Conservation (phyloP, 768 basidiomycete genomes). For the Suillus paluster region DNA sequence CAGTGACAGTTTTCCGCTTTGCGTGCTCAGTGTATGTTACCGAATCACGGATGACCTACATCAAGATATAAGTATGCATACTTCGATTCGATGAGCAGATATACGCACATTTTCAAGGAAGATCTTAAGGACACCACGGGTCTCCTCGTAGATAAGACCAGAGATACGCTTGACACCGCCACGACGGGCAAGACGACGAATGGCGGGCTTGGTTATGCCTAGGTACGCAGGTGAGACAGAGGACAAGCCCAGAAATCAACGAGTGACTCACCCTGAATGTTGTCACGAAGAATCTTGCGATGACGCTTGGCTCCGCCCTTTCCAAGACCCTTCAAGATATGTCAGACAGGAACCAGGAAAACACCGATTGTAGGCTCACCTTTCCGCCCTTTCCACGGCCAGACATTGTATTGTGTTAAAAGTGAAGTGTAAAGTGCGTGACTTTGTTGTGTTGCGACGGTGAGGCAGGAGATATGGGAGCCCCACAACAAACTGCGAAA, state of each 20-base stretch:
- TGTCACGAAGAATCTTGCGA: constrained; percentile 91
- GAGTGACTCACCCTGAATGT: constrained; percentile 62
- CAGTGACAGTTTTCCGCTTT: constrained; percentile 94
- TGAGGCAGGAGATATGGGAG: constrained; percentile 13
- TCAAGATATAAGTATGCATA: constrained; percentile 10
- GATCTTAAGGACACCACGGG: constrained; percentile 92
- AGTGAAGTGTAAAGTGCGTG: constrained; percentile 21
- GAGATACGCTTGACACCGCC: constrained; percentile 98
- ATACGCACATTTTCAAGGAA: constrained; percentile 83
- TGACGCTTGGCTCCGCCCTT: constrained; percentile 97
- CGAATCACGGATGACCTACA: constrained; percentile 89
- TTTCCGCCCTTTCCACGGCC: constrained; percentile 98
- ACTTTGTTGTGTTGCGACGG: constrained; percentile 11
- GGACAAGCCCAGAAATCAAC: constrained; percentile 12
- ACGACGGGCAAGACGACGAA: constrained; percentile 95
- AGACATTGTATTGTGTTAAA: constrained; percentile 64
- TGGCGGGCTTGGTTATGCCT: constrained; percentile 94
- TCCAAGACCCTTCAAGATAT: constrained; percentile 71
- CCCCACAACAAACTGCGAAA: neutral
- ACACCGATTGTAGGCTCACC: constrained; percentile 40
- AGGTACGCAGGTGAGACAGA: constrained; percentile 18
- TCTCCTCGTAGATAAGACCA: constrained; percentile 95
- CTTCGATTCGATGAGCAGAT: neutral
- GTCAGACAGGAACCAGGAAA: constrained; percentile 4
- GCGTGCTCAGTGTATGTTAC: constrained; percentile 99